A percentile compares a stretch with the other conserved stretches of the same genome.
Conservation (phyloP, 495 filamentous ascomycete species). For the Chlorociboria aeruginascens region DNA sequence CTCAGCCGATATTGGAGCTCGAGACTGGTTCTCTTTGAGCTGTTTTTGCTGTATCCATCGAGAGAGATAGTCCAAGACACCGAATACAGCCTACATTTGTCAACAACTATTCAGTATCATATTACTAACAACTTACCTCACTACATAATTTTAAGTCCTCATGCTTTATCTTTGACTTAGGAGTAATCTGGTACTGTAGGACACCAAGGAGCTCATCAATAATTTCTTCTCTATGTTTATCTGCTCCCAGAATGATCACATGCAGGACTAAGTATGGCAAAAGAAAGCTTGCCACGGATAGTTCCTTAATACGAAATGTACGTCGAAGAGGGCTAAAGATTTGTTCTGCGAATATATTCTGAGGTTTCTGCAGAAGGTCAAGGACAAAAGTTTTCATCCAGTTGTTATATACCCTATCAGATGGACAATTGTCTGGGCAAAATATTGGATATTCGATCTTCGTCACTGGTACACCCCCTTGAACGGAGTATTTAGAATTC, state of each 20-base stretch:
- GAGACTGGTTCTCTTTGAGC: constrained; percentile 23
- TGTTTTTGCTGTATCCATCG: constrained; percentile 78
- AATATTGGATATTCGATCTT: constrained; percentile 69
- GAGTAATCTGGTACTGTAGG: constrained; percentile 45
- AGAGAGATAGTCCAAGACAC: constrained; percentile 80
- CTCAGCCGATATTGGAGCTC: not conserved
- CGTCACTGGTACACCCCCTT: constrained; percentile 35
- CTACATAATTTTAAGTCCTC: constrained; percentile 71
- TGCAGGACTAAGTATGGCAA: constrained; percentile 78
- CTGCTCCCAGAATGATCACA: constrained; percentile 54
- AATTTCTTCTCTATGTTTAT: constrained; percentile 53
- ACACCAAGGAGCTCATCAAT: constrained; percentile 59
- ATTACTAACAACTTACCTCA: constrained; percentile 44
- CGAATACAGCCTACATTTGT: constrained; percentile 62
- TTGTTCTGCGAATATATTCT: constrained; percentile 52
- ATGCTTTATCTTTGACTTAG: constrained; percentile 38
- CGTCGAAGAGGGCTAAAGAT: constrained; percentile 73
- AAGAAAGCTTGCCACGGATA: constrained; percentile 72
- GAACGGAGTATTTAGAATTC: constrained; percentile 67
- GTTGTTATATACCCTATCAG: constrained; percentile 38
- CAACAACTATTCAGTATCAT: not conserved
- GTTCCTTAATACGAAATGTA: constrained; percentile 70
- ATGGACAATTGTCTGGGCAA: constrained; percentile 19
- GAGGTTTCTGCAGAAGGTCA: constrained; percentile 65
- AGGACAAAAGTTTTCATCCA: constrained; percentile 75